Percentiles rank a stretch among this genome's conserved stretches.
Evolutionary conservation across 441 rosid genomes (phyloP).

Genomic region (Croton setiger): DNA sequence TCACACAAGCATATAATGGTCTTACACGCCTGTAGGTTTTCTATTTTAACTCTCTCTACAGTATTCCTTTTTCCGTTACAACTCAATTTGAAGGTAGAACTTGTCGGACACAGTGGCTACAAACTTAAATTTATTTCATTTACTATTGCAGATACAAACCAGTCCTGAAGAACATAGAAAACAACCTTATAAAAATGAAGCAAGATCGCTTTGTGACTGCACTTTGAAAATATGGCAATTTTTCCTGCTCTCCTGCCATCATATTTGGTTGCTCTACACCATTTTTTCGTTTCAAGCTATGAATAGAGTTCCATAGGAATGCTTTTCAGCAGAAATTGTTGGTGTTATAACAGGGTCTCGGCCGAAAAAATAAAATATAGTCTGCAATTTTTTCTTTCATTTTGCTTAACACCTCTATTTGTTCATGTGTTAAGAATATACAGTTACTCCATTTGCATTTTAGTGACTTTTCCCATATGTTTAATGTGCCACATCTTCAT

Average conservation of each 20-base stretch:
- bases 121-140: conserved; percentile 5
- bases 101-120: neutral
- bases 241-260: neutral
- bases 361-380: neutral
- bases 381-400: neutral
- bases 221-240: conserved; percentile 29
- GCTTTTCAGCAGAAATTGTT: neutral
- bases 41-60: neutral
- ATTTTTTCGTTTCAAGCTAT: neutral
- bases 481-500: too few relatives aligned
- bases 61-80: neutral
- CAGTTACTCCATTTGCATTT: too few relatives aligned
- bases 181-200: conserved; percentile 80
- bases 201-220: conserved; percentile 60
- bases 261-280: neutral
- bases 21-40: conserved; percentile 68
- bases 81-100: neutral
- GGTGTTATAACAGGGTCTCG: neutral
- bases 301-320: conserved; percentile 1
- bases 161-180: conserved; percentile 75
- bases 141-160: conserved; percentile 71
- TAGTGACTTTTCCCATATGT: too few relatives aligned
- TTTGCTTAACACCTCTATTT: too few relatives aligned
- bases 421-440: too few relatives aligned
- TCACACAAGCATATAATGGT: conserved; percentile 75